Evolutionary conservation across 2,329 filamentous ascomycete genomes (phyloP).

Genomic region (Xylariomycetidae sp.): DNA sequence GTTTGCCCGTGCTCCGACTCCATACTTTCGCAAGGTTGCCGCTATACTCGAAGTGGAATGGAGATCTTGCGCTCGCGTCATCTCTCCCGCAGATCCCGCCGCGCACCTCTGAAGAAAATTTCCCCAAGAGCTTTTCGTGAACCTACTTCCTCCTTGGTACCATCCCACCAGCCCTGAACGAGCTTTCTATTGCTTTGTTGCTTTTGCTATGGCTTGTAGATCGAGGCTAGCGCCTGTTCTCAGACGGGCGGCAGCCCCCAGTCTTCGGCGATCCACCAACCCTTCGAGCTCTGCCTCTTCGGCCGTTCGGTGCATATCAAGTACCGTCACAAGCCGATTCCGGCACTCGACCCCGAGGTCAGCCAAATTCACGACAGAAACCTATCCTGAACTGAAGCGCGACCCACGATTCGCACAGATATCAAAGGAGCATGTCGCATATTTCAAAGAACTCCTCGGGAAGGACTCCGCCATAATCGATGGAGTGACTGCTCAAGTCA

Average conservation of each 20-base stretch:
- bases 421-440: slow-evolving; percentile 72
- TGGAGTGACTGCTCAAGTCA: slow-evolving; percentile 66
- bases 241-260: slow-evolving; percentile 18
- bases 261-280: slow-evolving; percentile 12
- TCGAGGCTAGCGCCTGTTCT: slow-evolving; percentile 23
- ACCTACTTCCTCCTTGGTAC: too few species aligned
- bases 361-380: slow-evolving; percentile 78
- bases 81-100: too few species aligned
- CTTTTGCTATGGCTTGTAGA: slow-evolving; percentile 24
- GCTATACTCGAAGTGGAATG: too few species aligned
- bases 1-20: too few species aligned
- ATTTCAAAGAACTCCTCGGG: slow-evolving; percentile 79
- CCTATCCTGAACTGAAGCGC: slow-evolving; percentile 78
- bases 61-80: too few species aligned
- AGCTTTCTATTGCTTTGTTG: too few species aligned
- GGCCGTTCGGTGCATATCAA: slow-evolving; percentile 20
- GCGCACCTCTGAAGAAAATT: too few species aligned
- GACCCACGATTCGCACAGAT: slow-evolving; percentile 71
- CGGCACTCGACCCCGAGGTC: slow-evolving; percentile 18
- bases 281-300: slow-evolving; percentile 5
- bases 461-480: slow-evolving; percentile 77
- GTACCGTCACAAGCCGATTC: slow-evolving; percentile 21
- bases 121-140: too few species aligned
- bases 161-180: too few species aligned
- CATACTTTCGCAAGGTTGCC: too few species aligned